Evolutionary conservation across 306 rosid genomes (phyloP).

Genomic region (Sechiopsis laciniata): DNA sequence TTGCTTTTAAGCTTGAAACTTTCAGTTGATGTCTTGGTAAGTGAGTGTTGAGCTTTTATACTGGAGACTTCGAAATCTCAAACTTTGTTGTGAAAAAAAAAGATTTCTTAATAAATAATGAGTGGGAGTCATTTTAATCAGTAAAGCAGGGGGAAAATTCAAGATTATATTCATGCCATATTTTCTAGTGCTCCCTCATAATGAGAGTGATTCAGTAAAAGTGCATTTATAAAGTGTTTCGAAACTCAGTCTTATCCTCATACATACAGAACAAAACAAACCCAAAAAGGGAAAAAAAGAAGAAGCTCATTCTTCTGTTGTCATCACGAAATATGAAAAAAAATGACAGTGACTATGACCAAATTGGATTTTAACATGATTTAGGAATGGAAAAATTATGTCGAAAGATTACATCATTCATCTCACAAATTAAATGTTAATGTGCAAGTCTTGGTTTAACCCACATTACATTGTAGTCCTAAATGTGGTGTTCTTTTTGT

Average conservation of each 20-base stretch:
- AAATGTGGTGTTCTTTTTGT: not conserved
- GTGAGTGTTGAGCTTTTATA: constrained; percentile 30
- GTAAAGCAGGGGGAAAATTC: not conserved
- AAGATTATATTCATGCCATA: not conserved
- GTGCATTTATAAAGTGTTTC: not conserved
- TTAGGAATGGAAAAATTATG: not conserved
- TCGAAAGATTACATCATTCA: not conserved
- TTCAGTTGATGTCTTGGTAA: constrained; percentile 87
- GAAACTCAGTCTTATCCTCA: not conserved
- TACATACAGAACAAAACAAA: not conserved
- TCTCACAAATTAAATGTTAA: not conserved
- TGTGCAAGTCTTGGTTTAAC: not conserved
- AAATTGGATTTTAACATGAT: not conserved
- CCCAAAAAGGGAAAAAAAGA: not conserved
- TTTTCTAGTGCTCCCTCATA: not conserved
- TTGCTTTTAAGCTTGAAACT: constrained; percentile 93
- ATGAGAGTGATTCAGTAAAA: not conserved
- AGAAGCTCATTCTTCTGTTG: not conserved
- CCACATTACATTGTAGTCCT: not conserved
- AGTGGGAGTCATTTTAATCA: not conserved
- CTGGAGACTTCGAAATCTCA: not conserved
- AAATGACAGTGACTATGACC: not conserved
- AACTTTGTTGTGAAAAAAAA: constrained; percentile 5
- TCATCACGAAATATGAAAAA: not conserved
- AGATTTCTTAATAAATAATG: not conserved